Percentiles rank a stretch among this genome's conserved stretches.
Conservation (phyloP, 495 filamentous ascomycete species). For the Xylaria acuta region DNA sequence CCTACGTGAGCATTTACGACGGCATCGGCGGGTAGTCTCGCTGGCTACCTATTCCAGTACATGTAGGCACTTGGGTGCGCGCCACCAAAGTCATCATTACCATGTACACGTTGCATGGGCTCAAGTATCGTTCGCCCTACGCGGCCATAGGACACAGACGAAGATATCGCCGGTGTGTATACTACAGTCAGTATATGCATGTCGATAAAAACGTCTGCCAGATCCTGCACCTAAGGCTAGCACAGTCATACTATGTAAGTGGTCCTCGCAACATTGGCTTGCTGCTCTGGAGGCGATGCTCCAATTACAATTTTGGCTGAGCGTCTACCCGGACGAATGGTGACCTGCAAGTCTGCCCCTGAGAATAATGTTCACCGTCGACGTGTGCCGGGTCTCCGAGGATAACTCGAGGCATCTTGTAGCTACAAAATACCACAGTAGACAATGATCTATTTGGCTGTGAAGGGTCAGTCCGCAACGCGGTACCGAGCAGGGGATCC, state of each 20-base stretch:
- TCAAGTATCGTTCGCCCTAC: slow-evolving; percentile 15
- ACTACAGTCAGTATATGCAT: slow-evolving; percentile 17
- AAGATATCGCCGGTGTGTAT: slow-evolving; percentile 17
- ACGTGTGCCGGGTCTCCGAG: neutral
- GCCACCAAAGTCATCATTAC: slow-evolving; percentile 1
- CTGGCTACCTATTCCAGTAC: neutral
- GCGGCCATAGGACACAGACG: slow-evolving; percentile 1
- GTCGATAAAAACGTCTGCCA: slow-evolving; percentile 20
- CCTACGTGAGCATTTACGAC: slow-evolving; percentile 13
- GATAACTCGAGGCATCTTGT: neutral
- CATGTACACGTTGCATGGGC: slow-evolving; percentile 5
- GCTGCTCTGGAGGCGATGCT: neutral
- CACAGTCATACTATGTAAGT: neutral
- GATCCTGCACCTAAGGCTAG: slow-evolving; percentile 14
- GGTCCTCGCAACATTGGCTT: neutral
- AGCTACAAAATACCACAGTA: neutral
- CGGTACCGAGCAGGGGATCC: neutral
- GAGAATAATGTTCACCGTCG: neutral
- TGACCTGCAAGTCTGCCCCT: neutral
- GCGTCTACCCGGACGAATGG: neutral
- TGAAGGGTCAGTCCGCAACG: slow-evolving; percentile 2
- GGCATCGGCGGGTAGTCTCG: slow-evolving; percentile 19
- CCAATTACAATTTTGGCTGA: neutral
- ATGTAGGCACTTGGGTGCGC: neutral
- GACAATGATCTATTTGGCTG: neutral